Base-by-base conservation (phyloP, 164 flowering plant species). In the Umbilicus rupestris region DNA sequence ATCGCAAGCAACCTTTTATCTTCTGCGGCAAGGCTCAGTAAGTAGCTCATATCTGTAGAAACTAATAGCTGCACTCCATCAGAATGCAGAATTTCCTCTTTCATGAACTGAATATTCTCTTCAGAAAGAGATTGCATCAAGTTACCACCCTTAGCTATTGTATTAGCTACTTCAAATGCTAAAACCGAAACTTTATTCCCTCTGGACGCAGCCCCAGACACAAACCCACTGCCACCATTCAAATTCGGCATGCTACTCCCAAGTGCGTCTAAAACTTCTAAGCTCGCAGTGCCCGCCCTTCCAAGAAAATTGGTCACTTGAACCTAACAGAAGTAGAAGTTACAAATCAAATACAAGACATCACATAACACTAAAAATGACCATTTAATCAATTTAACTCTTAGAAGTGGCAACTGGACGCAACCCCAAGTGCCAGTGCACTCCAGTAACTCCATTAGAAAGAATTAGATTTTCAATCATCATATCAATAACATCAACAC, bases 121-220 rank as follows among this genome's bases (percentile, higher is more conserved):
- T 78, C 79, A 14, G 88, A 84, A 62, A 84, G 73, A 65, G 88
- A 84, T 30, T 80, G 82, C 75, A 81, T 26, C 69, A 86, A 73
- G 65, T 75, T 83, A 63, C 80, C 78, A 39, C 87, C 88, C 72
- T 83, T 86, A 62, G 67, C 77, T 39, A 86, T 80, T 2, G 87
- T 84, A 69, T 86, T 86, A 45, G 91, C 91, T 22, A 86, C 88
- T 76, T 86, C 91, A 77, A 86, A 86, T 62, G 91, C 82, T 75
- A 86, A 64, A 26, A 86, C 81, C 37, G 84, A 74, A 57, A 84
- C 71, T 65, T 63, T 79, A 66, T 72, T 83, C 50, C 83, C 84
- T 63, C 78, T 76, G n/a, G 85, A 73, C 68, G 78, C 59, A 46
- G 77, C 29, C 16, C 82, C 85, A 47, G 83, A 52, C 7, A 72